Conservation (phyloP, 257 asterid genomes). For the Fraxinus anomala region DNA sequence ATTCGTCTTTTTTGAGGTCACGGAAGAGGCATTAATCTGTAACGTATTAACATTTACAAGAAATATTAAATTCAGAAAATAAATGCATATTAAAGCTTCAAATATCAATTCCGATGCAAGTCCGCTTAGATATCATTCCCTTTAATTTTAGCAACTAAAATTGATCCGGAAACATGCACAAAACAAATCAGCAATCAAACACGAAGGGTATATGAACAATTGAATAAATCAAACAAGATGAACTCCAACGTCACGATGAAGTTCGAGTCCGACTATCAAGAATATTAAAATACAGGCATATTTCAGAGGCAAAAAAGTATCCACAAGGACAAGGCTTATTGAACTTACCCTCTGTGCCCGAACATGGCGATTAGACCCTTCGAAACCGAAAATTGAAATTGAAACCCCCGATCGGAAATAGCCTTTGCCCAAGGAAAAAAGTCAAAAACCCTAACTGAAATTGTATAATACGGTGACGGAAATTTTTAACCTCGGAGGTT, state of each 20-base stretch:
- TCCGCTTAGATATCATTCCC: background rate
- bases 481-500: background rate
- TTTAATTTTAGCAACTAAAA: background rate
- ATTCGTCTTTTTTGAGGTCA: background rate
- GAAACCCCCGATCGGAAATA: background rate
- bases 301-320: background rate
- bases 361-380: constrained; percentile 34
- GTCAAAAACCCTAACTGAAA: background rate
- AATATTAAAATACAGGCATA: background rate
- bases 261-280: constrained; percentile 9
- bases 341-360: constrained; percentile 51
- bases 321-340: constrained; percentile 6
- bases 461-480: background rate
- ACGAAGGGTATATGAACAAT: background rate
- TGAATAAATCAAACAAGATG: background rate
- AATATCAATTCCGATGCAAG: background rate
- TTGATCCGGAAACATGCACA: background rate
- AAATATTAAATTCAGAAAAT: background rate
- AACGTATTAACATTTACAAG: background rate
- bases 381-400: constrained; percentile 15
- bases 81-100: background rate
- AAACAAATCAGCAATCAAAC: background rate
- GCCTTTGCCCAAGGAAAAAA: background rate
- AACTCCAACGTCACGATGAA: background rate
- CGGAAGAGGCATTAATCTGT: background rate